Percentiles rank a stretch among this genome's conserved stretches.
Conservation (phyloP, 345 rosid genomes). For the Stellera chamaejasme region DNA sequence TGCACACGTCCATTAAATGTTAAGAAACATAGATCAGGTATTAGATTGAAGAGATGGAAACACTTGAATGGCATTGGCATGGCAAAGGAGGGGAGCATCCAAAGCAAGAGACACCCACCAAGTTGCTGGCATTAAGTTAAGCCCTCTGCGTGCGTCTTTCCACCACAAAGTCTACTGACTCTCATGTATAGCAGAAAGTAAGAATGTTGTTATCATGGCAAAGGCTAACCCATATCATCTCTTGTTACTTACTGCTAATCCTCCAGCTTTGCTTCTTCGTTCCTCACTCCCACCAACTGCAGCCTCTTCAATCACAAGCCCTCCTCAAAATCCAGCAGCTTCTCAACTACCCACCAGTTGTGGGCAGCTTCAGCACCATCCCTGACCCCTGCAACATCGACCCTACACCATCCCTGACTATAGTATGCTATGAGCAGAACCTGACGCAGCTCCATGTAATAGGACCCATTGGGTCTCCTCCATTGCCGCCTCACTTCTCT, state of each 20-base stretch:
- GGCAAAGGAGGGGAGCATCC: too few species aligned
- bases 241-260: slow-evolving; percentile 1
- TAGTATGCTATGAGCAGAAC: slow-evolving; percentile 44
- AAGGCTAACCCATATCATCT: slow-evolving; percentile 18
- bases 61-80: too few species aligned
- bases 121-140: too few species aligned
- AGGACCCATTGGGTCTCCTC: slow-evolving; percentile 24
- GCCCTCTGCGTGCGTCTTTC: too few species aligned
- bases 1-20: too few species aligned
- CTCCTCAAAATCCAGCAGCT: slow-evolving; percentile 31
- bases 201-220: slow-evolving; percentile 21
- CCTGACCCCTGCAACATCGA: slow-evolving; percentile 39
- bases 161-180: too few species aligned
- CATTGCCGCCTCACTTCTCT: slow-evolving; percentile 25
- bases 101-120: too few species aligned
- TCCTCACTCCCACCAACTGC: slow-evolving; percentile 31
- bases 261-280: slow-evolving; percentile 1
- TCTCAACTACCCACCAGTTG: slow-evolving; percentile 30
- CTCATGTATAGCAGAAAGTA: not conserved
- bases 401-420: slow-evolving; percentile 32
- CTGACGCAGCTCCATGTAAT: slow-evolving; percentile 51
- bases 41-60: too few species aligned
- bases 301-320: slow-evolving; percentile 28
- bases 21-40: too few species aligned
- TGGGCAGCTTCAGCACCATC: slow-evolving; percentile 17